phyloP scores from a whole-genome alignment of 306 rosid genomes.

The Phaseolus lunatus region DNA sequence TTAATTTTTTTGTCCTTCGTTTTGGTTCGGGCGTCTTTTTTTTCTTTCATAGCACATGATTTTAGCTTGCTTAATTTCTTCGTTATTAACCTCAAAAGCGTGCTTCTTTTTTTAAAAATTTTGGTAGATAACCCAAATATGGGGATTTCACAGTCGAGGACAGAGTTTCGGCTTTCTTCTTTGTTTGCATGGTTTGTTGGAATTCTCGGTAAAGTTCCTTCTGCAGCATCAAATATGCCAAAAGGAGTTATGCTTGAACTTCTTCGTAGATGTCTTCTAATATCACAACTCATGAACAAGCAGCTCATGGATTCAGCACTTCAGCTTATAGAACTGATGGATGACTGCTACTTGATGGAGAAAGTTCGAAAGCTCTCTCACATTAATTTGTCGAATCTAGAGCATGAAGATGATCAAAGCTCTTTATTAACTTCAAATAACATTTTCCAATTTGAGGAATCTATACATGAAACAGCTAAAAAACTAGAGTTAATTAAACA shows the following conservation, averaged over 20 bases:
- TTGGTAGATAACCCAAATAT: constrained; percentile 47
- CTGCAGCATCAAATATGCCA: constrained; percentile 50
- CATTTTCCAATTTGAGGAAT: constrained; percentile 58
- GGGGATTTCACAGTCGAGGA: constrained; percentile 46
- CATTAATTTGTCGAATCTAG: constrained; percentile 51
- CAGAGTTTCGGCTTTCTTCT: constrained; percentile 59
- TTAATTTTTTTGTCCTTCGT: neutral
- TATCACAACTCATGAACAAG: constrained; percentile 66
- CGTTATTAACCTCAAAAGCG: neutral
- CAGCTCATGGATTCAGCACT: constrained; percentile 70
- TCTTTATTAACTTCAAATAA: constrained; percentile 41
- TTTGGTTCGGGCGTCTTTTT: neutral
- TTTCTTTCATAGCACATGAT: neutral
- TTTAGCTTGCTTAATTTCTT: constrained; percentile 33
- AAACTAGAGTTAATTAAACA: constrained; percentile 71
- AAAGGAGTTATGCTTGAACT: constrained; percentile 61
- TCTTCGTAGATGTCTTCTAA: constrained; percentile 68
- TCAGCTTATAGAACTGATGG: constrained; percentile 61
- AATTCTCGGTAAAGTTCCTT: constrained; percentile 54
- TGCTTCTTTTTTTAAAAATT: constrained; percentile 12
- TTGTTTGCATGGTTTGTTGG: constrained; percentile 79
- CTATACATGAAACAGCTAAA: constrained; percentile 60
- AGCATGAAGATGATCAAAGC: constrained; percentile 46
- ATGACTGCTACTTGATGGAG: constrained; percentile 54
- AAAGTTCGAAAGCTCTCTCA: constrained; percentile 60